Evolutionary conservation across 345 rosid genomes (phyloP), one percentile per base, ranked within the genome.

Genomic region (Eucalyptus marginata): DNA sequence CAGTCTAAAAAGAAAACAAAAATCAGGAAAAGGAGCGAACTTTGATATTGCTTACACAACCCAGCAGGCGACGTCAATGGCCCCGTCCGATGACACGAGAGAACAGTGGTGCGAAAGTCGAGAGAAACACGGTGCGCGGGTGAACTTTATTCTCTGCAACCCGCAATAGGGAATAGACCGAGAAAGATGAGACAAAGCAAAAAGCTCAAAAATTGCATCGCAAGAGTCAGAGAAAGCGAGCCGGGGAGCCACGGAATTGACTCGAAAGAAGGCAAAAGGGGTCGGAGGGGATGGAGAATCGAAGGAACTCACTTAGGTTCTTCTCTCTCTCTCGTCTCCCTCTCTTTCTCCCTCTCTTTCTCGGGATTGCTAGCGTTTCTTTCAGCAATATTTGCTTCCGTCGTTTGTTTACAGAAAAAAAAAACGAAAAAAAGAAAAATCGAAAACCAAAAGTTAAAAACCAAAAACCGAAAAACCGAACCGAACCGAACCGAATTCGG

Each of bases 221-320:
- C 43, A 51, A 86, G 46, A 51, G 44, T 50, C 62, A 51, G 25
- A 31, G 25, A 76, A 76, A 76, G 83, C 83, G 83, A 76, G 83
- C 43, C 29, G 24, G 83, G 24, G 27, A 76, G 47, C 47, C 47
- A 76, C 29, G 46, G 83, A 40, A 46, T 83, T 50, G 88, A 86
- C 92, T 86, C 92, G 89, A 90, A 92, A 89, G 90, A 90, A 92
- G 90, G 89, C 90, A 86, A 58, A 89, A 88, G 88, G 88, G 89
- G 25, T 10, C 47, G 47, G 13, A 20, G 83, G 81, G 43, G 14
- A 17, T 36, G 44, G 90, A 90, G 89, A 88, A 90, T 87, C 86
- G 89, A 90, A 56, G 62, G 1, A 56, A 89, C 89, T 16, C 89
- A 49, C 90, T 52, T 62, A 68, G 17, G 29, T 36, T 3, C 47